Conservation (phyloP, 805 yeast species). For the Lipomyces sp. region DNA sequence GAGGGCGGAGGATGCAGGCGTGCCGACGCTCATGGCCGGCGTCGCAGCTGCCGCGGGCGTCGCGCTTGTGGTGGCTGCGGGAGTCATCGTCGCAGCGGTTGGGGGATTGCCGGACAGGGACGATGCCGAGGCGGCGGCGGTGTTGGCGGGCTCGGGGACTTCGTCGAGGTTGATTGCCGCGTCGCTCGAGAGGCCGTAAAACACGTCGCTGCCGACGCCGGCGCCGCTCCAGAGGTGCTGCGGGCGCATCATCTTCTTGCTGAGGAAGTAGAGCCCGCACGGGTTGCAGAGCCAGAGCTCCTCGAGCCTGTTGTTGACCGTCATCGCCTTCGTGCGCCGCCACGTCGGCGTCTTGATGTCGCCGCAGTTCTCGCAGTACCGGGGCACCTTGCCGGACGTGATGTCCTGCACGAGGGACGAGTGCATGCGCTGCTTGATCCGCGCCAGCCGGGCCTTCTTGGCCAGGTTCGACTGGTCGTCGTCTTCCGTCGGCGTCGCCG, state of each 20-base stretch:
- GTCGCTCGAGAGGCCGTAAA: constrained; percentile 3
- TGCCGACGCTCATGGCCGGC: no score
- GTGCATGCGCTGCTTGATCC: constrained; percentile 21
- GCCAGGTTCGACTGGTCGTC: no score
- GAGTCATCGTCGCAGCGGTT: neutral
- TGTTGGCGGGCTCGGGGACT: neutral
- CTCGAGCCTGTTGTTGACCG: constrained; percentile 16
- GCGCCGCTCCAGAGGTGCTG: constrained; percentile 32
- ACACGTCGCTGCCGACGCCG: no score
- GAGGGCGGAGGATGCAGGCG: no score
- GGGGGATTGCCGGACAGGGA: neutral
- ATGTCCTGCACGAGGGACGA: constrained; percentile 22
- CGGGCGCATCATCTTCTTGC: constrained; percentile 37
- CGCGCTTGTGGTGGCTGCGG: neutral
- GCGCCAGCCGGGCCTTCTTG: neutral
- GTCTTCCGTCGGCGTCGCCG: no score
- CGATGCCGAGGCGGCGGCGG: no score
- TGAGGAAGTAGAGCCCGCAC: constrained; percentile 37
- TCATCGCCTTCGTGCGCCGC: constrained; percentile 30
- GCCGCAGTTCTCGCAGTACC: constrained; percentile 38
- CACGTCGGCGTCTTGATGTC: constrained; percentile 34
- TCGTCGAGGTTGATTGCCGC: constrained; percentile 21
- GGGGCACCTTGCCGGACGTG: constrained; percentile 31
- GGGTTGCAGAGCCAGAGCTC: constrained; percentile 29
- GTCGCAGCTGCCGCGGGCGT: neutral